Evolutionary conservation across 176 grass and related monocot genomes (phyloP), one percentile per base, ranked within the genome.

Genomic region (Bolboschoenus planiculmis): DNA sequence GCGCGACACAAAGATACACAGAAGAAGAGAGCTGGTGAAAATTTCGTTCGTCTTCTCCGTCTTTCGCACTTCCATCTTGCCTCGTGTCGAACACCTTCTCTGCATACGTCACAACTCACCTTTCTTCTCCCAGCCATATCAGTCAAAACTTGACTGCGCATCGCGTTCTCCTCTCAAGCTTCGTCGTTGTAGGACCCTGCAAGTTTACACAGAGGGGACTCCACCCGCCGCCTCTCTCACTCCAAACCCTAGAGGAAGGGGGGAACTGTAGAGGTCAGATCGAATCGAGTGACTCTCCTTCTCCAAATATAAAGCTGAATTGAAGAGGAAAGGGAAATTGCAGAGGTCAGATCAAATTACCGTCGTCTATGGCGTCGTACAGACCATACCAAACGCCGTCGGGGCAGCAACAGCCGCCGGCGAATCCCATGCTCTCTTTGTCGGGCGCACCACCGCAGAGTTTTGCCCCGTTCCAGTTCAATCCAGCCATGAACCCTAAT

Each of bases 311-410:
- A 51, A 36, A 46, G n/a, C 0, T 26, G 10, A 46, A 46, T 46
- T 72, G 10, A 72, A 24, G 56, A 71, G 79, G 80, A 35, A 78
- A 72, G 73, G 56, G 62, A 23, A 30, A 86, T 57, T 81, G 65
- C 67, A 59, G 70, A 33, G 51, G 57, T 0, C 50, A 68, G 74
- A 55, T 79, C 39, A 33, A 78, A 13, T 65, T 73, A 23, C 44
- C 20, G 21, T 63, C 75, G 42, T 34, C 59, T 31, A 97, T 97
- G 93, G 91, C 93, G 40, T 91, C 91, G 71, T 97, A 89, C 85
- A 78, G 91, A 79, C 93, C 93, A 15, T 97, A 89, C 80, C 62
- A 81, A 60, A 83, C 44, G 42, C 44, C 81, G 16, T 74, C 78
- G 79, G 72, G 66, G n/a, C 90, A 89, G 43, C 80, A 64, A 30